Base-by-base conservation (phyloP, 1,284 basidiomycete genomes). In the Moesziomyces sp. region DNA sequence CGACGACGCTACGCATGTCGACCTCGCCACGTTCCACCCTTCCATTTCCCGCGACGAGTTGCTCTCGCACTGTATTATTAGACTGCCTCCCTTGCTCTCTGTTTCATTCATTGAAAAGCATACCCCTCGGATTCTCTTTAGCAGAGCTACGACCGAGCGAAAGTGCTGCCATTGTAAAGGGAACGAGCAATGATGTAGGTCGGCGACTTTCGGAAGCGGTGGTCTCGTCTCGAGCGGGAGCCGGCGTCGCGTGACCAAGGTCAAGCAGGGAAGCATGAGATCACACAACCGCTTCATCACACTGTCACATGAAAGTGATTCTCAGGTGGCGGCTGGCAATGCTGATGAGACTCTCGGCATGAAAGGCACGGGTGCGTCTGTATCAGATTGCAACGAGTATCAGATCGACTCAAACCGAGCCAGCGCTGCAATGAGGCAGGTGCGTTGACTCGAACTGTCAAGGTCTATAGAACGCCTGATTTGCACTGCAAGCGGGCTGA, bases 31-130 rank as follows among this genome's bases (percentile, higher is more conserved):
- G 18, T 40, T 18, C 6, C 30, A 11, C 30, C 30, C 30, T 40
- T 40, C 16, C 18, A 5, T 40, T 14, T 40, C 38, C 18, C 38
- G 14, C 38, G 16, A 18, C 38, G 38, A 16, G 16, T 18, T 16
- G 34, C 46, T 43, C 24, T 52, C 40, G n/a, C 57, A 53, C 45
- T 60, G 58, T 60, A 60, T 60, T 54, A 60, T 46, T 60, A 60
- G 28, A 35, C 28, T 16, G 14, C 35, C 14, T 38, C 14, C 14
- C 6, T 38, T 14, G 35, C 35, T 38, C 35, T 38, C 16, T 38
- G 11, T 38, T 38, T 18, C 35, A 38, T 16, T 7, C 6, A 7
- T 18, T 18, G 3, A 40, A 11, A 40, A n/a, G 38, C 38, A 40
- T 40, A 40, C 38, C 38, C 38, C 18, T 14, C 14, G 16, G 7